Evolutionary conservation across 2,329 filamentous ascomycete genomes (phyloP), one percentile per base, ranked within the genome.

Genomic region (Lojkania enalia): DNA sequence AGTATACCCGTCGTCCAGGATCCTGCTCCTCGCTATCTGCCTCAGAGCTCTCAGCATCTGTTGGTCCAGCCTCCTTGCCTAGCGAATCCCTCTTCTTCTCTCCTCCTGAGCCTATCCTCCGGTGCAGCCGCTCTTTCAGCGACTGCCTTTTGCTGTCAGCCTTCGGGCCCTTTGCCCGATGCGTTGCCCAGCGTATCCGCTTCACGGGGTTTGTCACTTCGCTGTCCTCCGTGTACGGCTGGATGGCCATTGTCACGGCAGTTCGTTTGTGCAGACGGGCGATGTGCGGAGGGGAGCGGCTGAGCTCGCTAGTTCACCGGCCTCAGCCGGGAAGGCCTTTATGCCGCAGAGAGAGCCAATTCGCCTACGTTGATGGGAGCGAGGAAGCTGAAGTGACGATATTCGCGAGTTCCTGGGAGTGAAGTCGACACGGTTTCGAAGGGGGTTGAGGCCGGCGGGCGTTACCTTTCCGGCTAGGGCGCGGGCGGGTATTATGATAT

Each of bases 161-260:
- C 66, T 85, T 88, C 64, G 84, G 81, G 60, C 88, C 83, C 12
- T 85, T 84, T 70, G 88, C 82, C 68, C 90, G 88, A 63, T 91
- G 88, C n/a, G 94, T 97, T 14, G 94, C 92, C 94, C 94, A 97
- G 83, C 94, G 81, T 70, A 94, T 85, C 65, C 91, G 81, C 67
- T 92, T 90, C 16, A 85, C 86, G 6, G 81, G 78, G 51, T 79
- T 80, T 32, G 80, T 80, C 48, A 79, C 73, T 58, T 82, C 76
- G 56, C 72, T 78, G 55, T 72, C 67, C 46, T 73, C 71, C 39
- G 55, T 55, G 13, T 49, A 45, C 27, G 38, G 58, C 48, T 57
- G 54, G 20, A 50, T 30, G 31, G 56, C 57, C 57, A 72, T 70
- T 39, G 52, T 55, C 41, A 52, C 55, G 44, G 36, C 30, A 18